Base-by-base conservation (phyloP, 345 rosid genomes). In the Gossypium arboreum region DNA sequence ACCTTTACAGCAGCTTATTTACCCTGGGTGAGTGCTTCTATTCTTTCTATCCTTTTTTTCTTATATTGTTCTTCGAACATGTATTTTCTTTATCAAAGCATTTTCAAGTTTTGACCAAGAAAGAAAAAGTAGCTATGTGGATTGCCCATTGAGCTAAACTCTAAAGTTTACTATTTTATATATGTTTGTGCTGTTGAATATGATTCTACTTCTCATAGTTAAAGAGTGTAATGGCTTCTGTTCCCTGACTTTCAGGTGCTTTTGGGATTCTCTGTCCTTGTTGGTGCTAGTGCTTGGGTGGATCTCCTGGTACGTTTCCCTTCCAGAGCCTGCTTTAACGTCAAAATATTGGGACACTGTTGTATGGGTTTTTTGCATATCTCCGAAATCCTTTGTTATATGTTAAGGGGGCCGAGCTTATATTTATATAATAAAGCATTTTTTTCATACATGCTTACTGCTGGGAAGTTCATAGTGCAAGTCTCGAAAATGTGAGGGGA, bases 1-100 rank as follows among this genome's bases (percentile, higher is more conserved):
- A 93, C 97, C 71, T 93, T 95, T 63, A 93, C 99, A 3, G 98
- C 98, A 72, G 98, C 97, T 27, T 95, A 95, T 74, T 82, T 95
- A 51, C 98, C 99, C 34, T 93, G 99, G 99, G 98, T 93, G 77
- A 85, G 95, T 86, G 56, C 74, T 72, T 71, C 41, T 15, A 15
- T 50, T 43, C 9, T 8, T 62, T 24, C 55, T 20, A 20, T 57
- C 55, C n/a, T 7, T 43, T 16, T 58, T 43, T 43, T 2, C 20
- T 34, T 34, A 34, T 55, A 45, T 57, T 44, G 12, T n/a, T 12
- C 8, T 56, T 12, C 13, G 2, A 17, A 11, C 45, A 24, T 44
- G 22, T 58, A 7, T 9, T 12, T 22, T 60, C 43, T 44, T 25
- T 72, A 58, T 44, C 20, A 13, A 58, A 50, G 73, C 59, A 27